Conservation (phyloP, 306 rosid species). For the Senna tora region DNA sequence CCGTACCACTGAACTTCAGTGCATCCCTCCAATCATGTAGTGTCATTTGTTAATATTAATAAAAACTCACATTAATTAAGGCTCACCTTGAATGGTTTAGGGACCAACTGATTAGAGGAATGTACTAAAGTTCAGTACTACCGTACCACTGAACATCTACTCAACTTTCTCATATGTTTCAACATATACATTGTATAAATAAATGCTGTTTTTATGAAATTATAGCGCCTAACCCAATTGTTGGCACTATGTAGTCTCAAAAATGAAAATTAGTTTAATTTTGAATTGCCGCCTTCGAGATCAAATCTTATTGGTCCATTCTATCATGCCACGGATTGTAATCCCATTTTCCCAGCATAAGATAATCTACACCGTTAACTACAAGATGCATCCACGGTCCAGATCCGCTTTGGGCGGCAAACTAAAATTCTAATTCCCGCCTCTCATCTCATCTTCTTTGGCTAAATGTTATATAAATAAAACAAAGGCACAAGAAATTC, state of each 20-base stretch:
- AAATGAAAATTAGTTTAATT: constrained; percentile 1
- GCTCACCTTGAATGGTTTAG: too few relatives aligned
- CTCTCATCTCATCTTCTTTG: not conserved
- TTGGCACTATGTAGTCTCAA: not conserved
- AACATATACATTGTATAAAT: too few relatives aligned
- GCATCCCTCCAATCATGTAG: too few relatives aligned
- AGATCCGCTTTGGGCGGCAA: not conserved
- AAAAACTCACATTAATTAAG: too few relatives aligned
- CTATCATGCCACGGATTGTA: not conserved
- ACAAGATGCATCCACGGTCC: not conserved
- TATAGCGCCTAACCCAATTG: not conserved
- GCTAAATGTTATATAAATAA: not conserved
- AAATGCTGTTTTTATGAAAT: not conserved
- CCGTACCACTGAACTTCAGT: too few relatives aligned
- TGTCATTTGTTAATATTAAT: too few relatives aligned
- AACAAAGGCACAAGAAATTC: rapidly evolving
- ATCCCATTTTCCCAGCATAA: not conserved
- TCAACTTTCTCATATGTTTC: too few relatives aligned
- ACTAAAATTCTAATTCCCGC: not conserved
- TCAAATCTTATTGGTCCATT: not conserved
- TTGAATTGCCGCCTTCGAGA: not conserved
- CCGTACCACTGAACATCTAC: too few relatives aligned
- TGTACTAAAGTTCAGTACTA: too few relatives aligned
- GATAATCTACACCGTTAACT: not conserved
- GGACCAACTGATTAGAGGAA: too few relatives aligned